Evolutionary conservation across 164 flowering plant species (phyloP).

Genomic region (Amborella trichopoda): DNA sequence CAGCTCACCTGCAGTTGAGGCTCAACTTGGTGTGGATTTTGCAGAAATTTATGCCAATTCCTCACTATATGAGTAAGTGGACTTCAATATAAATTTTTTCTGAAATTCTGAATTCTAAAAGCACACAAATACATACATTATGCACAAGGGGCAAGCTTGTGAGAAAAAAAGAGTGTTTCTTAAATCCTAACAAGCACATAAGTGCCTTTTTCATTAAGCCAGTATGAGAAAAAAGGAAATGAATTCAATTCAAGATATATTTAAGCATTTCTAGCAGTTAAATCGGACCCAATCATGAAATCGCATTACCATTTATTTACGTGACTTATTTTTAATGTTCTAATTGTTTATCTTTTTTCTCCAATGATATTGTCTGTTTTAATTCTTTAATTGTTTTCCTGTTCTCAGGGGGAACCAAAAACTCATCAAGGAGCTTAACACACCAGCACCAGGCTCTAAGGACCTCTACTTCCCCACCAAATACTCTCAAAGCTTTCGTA

Average conservation of each 20-base stretch:
- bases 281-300: no score
- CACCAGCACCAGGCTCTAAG: slow-evolving; percentile 2
- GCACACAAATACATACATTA: no score
- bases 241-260: no score
- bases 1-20: slow-evolving; percentile 29
- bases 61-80: slow-evolving; percentile 29
- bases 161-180: no score
- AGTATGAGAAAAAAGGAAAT: no score
- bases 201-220: no score
- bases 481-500: slow-evolving; percentile 16
- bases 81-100: background rate
- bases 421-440: slow-evolving; percentile 8
- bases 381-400: background rate
- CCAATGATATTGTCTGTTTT: no score
- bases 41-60: slow-evolving; percentile 42
- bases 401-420: slow-evolving; percentile 9
- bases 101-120: no score
- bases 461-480: slow-evolving; percentile 18
- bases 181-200: no score
- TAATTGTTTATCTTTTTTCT: background rate
- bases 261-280: no score
- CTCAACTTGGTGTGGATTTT: slow-evolving; percentile 35
- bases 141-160: no score
- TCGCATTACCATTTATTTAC: background rate
- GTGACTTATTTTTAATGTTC: background rate